Conservation (phyloP, 164 flowering plant genomes). For the Magnolia officinalis region DNA sequence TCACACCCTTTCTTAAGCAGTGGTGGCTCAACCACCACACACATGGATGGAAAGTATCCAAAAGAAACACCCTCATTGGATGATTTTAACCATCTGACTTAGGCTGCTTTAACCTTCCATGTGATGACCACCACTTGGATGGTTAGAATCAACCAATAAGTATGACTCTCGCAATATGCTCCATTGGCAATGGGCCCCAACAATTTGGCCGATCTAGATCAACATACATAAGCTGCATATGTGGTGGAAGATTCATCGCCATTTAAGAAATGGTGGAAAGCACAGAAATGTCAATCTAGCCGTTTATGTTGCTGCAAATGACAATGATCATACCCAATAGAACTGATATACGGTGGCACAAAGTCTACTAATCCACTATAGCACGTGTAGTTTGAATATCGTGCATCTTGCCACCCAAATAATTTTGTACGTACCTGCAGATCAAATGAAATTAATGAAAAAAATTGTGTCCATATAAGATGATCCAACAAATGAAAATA, state of each 20-base stretch:
- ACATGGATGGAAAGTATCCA: too few species aligned
- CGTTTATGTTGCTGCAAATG: background rate
- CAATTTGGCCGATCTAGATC: background rate
- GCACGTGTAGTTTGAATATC: slow-evolving; percentile 34
- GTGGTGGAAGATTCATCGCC: background rate
- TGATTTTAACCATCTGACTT: too few species aligned
- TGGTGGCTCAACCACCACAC: too few species aligned
- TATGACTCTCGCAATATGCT: too few species aligned
- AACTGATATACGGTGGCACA: slow-evolving; percentile 29
- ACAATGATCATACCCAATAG: slow-evolving; percentile 27
- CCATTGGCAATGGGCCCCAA: too few species aligned
- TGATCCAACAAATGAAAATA: background rate
- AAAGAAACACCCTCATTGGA: too few species aligned
- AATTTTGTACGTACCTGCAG: slow-evolving; percentile 28
- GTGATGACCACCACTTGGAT: too few species aligned
- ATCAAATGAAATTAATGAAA: background rate
- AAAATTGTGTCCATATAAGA: too few species aligned
- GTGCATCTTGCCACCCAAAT: slow-evolving; percentile 26
- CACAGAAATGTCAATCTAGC: background rate
- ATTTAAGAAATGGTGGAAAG: background rate
- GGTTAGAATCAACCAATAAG: too few species aligned
- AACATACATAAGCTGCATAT: background rate
- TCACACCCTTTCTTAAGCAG: too few species aligned
- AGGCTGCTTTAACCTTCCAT: too few species aligned
- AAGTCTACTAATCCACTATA: slow-evolving; percentile 32